Evolutionary conservation across 495 filamentous ascomycete species (phyloP).

Genomic region (Paragyromitra xinjiangensis): DNA sequence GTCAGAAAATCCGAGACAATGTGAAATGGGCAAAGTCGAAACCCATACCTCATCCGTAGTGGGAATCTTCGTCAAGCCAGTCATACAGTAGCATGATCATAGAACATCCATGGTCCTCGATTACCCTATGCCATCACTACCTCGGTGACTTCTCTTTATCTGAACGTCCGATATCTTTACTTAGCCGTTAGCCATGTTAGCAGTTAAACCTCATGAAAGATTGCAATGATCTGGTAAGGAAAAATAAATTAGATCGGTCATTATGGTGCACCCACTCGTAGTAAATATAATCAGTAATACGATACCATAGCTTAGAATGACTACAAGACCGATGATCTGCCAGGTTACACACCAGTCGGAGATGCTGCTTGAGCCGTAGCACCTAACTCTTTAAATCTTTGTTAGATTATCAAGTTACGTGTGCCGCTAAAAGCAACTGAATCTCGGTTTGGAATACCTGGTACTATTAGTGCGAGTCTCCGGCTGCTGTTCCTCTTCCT

Average conservation of each 20-base stretch:
- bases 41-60: not conserved
- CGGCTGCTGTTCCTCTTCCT: not conserved
- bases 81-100: not conserved
- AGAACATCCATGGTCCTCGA: not conserved
- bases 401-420: not conserved
- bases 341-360: constrained; percentile 2
- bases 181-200: not conserved
- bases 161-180: not conserved
- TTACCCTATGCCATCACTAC: not conserved
- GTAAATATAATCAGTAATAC: not conserved
- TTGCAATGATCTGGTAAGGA: not conserved
- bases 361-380: not conserved
- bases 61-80: not conserved
- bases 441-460: not conserved
- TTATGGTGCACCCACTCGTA: not conserved
- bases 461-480: not conserved
- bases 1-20: not conserved
- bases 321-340: not conserved
- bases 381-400: not conserved
- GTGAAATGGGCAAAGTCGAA: not conserved
- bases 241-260: not conserved
- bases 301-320: not conserved
- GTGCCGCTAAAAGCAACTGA: not conserved
- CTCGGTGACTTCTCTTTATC: not conserved
- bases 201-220: not conserved